A percentile compares a stretch with the other conserved stretches of the same genome.
phyloP scores from a whole-genome alignment of 2,329 filamentous ascomycete species.

The Blumeriella jaapii region DNA sequence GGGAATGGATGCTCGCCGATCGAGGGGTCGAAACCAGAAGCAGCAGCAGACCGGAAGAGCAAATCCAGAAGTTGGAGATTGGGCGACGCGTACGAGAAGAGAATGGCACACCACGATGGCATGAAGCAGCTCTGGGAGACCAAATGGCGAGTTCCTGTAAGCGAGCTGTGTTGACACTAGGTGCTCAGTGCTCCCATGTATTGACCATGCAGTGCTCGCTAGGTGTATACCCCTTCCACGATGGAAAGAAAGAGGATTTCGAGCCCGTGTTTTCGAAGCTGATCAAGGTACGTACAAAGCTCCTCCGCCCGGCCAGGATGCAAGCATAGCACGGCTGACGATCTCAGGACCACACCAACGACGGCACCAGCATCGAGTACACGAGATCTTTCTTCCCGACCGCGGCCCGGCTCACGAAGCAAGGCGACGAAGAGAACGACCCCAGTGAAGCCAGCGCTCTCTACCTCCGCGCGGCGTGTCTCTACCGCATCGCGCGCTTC shows the following conservation, averaged over 20 bases:
- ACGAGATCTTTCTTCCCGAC: slow-evolving; percentile 51
- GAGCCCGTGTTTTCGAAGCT: slow-evolving; percentile 55
- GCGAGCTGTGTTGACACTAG: slow-evolving; percentile 15
- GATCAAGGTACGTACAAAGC: slow-evolving; percentile 34
- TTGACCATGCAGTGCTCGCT: slow-evolving; percentile 36
- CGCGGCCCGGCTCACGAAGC: slow-evolving; percentile 42
- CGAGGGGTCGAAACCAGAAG: too few relatives aligned
- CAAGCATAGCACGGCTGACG: too few relatives aligned
- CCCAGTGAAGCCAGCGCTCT: slow-evolving; percentile 44
- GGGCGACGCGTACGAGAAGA: slow-evolving; percentile 9
- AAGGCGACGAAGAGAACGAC: slow-evolving; percentile 41
- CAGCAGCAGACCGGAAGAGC: too few relatives aligned
- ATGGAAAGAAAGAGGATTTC: slow-evolving; percentile 57
- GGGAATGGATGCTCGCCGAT: too few relatives aligned
- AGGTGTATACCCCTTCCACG: slow-evolving; percentile 65
- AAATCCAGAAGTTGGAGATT: too few relatives aligned
- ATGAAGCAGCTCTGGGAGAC: slow-evolving; percentile 60
- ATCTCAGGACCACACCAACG: slow-evolving; percentile 44
- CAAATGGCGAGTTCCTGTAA: slow-evolving; percentile 59
- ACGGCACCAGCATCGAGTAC: slow-evolving; percentile 54
- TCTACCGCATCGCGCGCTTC: slow-evolving; percentile 66
- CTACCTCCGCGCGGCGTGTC: slow-evolving; percentile 58
- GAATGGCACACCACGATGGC: slow-evolving; percentile 19
- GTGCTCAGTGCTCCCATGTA: background rate
- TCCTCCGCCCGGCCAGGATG: background rate